Conservation (phyloP, 2,329 filamentous ascomycete species). For the Macroventuria anomochaeta region DNA sequence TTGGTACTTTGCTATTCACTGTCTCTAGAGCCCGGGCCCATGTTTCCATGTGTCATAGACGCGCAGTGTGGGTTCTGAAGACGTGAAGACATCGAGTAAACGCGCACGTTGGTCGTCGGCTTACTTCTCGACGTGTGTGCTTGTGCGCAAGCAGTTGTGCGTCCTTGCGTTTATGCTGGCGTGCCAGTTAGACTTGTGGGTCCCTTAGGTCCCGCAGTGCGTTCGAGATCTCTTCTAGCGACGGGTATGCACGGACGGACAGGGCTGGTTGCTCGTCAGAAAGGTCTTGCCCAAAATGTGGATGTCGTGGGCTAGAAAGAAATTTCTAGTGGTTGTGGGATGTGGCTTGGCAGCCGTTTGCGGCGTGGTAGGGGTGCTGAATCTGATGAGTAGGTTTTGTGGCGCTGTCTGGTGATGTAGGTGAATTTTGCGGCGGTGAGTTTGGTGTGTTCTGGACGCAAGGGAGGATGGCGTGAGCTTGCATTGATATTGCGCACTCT, state of each 20-base stretch:
- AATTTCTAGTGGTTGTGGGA: slow-evolving; percentile 8
- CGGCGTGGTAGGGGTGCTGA: slow-evolving; percentile 4
- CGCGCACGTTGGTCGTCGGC: slow-evolving; percentile 1
- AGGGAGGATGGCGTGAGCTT: slow-evolving; percentile 8
- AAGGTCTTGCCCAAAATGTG: background rate
- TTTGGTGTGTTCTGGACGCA: background rate
- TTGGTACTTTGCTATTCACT: background rate
- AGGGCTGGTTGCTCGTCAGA: background rate
- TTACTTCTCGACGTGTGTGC: slow-evolving; percentile 1
- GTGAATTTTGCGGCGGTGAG: slow-evolving; percentile 14
- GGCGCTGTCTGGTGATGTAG: slow-evolving; percentile 18
- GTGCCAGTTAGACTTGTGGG: slow-evolving; percentile 8
- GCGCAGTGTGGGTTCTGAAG: background rate
- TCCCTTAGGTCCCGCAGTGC: slow-evolving; percentile 15
- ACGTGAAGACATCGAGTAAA: slow-evolving; percentile 5
- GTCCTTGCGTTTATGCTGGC: slow-evolving; percentile 8
- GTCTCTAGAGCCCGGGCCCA: background rate
- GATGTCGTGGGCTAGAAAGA: slow-evolving; percentile 4
- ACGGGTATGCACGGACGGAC: slow-evolving; percentile 20
- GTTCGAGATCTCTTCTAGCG: slow-evolving; percentile 20
- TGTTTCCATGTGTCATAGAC: slow-evolving; percentile 15
- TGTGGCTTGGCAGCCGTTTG: slow-evolving; percentile 21
- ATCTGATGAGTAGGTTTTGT: slow-evolving; percentile 4
- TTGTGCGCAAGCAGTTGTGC: background rate
- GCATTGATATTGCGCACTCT: slow-evolving; percentile 5